Base-by-base conservation (phyloP, 495 filamentous ascomycete genomes). In the Xylaria intraflava region DNA sequence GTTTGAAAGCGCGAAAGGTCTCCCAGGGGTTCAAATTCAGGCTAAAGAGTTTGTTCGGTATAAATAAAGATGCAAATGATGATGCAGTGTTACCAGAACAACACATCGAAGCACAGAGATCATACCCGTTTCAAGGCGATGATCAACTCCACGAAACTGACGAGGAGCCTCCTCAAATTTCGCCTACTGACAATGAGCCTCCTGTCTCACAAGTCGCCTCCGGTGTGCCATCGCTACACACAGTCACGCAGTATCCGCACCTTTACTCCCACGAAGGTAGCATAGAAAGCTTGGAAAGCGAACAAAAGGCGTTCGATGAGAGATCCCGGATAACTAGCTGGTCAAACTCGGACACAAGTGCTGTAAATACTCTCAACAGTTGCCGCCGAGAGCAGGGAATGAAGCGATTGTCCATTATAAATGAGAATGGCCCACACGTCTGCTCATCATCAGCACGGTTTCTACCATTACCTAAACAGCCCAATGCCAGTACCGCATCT, bases 271-370 rank as follows among this genome's bases (percentile, higher is more conserved):
- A 66, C 19, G 60, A 71, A 51, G 78, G 78, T 14, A 84, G 80
- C 51, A 57, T 82, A 14, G 72, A 76, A 33, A 81, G 75, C 46
- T 60, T 72, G 7, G 66, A 64, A 53, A 84, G 77, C 58, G 75
- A 80, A 66, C 55, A 59, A 12, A 67, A 69, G 46, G 49, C 76
- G 9, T 75, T 69, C 20, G 78, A 81, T 22, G 78, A 80, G 16
- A 78, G 70, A 45, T 89, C 87, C 48, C 76, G 85, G 14, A 78
- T 90, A 35, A 90, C 85, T 12, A 92, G 88, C 62, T 90, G 87
- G 88, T 77, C 79, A 4, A 78, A 84, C 58, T 91, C 77, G 5
- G 73, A 68, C 1, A 67, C 69, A 0, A 76, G 67, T 40, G 78
- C 74, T 6, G 62, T 75, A 3, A 67, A 70, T 24, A 75, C 69